A percentile compares a stretch with the other conserved stretches of the same genome.
These are phyloP conservation scores for Lasiosphaeria hispida DNA, from an alignment of 495 filamentous ascomycete species.

Conservation along the genomic window DNA sequence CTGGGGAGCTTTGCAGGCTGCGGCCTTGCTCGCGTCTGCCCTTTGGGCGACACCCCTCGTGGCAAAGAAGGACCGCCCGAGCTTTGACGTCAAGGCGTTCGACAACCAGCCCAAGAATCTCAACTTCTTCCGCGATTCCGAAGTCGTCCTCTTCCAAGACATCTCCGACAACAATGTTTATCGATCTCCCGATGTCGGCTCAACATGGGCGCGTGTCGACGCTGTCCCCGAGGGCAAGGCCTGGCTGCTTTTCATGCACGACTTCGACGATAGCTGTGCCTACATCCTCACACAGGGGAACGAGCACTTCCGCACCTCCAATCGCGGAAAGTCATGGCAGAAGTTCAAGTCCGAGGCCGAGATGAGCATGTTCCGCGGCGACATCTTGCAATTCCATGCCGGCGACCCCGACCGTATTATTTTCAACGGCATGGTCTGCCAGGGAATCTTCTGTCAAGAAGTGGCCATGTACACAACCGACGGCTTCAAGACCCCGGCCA, in stretches of 20 bases:
- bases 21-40: slow-evolving; percentile 40
- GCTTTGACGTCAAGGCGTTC: slow-evolving; percentile 53
- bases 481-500: slow-evolving; percentile 66
- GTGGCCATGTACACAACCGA: slow-evolving; percentile 76
- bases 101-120: slow-evolving; percentile 59
- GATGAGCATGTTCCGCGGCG: slow-evolving; percentile 42
- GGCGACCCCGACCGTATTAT: slow-evolving; percentile 77
- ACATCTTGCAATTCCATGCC: slow-evolving; percentile 72
- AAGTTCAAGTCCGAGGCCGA: slow-evolving; percentile 59
- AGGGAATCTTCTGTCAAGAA: slow-evolving; percentile 53
- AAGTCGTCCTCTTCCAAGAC: slow-evolving; percentile 69
- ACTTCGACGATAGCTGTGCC: slow-evolving; percentile 72
- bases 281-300: slow-evolving; percentile 67
- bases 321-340: slow-evolving; percentile 77
- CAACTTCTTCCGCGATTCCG: slow-evolving; percentile 83
- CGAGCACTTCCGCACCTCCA: slow-evolving; percentile 74
- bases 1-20: slow-evolving; percentile 42
- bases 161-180: slow-evolving; percentile 53
- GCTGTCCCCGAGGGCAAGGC: slow-evolving; percentile 62
- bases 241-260: slow-evolving; percentile 64
- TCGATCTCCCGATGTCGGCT: slow-evolving; percentile 75
- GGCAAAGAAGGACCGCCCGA: slow-evolving; percentile 50
- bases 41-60: slow-evolving; percentile 39
- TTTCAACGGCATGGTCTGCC: slow-evolving; percentile 71
- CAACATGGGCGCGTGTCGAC: slow-evolving; percentile 64